phyloP scores from a whole-genome alignment of 2,329 filamentous ascomycete genomes.

The Fusarium sp. region DNA sequence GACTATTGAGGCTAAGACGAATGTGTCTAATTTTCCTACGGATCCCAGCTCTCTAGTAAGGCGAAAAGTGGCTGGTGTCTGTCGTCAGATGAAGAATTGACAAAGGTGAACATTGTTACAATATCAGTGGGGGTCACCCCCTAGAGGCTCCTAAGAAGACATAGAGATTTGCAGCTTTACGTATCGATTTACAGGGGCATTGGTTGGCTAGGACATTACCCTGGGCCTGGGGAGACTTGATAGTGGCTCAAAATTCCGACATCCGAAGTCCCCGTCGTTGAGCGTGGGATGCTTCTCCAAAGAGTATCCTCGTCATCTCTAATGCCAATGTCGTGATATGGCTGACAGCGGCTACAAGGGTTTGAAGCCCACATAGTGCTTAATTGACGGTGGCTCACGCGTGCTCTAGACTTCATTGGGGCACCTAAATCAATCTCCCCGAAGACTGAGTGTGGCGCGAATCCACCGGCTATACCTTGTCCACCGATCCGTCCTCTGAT shows the following conservation, averaged over 20 bases:
- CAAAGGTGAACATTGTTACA: not conserved
- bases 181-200: conserved; percentile 20
- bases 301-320: conserved; percentile 41
- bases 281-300: conserved; percentile 25
- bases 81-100: conserved; percentile 15
- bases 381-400: conserved; percentile 28
- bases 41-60: not conserved
- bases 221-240: not conserved
- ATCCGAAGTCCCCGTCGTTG: conserved; percentile 34
- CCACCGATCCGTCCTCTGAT: conserved; percentile 39
- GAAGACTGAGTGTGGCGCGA: conserved; percentile 37
- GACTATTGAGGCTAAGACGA: conserved; percentile 48
- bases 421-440: conserved; percentile 35
- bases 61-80: conserved; percentile 12
- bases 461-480: conserved; percentile 25
- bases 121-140: not conserved
- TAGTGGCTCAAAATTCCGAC: conserved; percentile 20
- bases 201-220: conserved; percentile 11
- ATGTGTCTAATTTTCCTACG: not conserved
- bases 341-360: conserved; percentile 39
- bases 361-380: conserved; percentile 43
- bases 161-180: conserved; percentile 16
- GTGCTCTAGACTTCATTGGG: conserved; percentile 22
- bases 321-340: conserved; percentile 47
- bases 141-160: not conserved